Evolutionary conservation across 169 alveolate species (phyloP).

Genomic region (Babesia bigemina): DNA sequence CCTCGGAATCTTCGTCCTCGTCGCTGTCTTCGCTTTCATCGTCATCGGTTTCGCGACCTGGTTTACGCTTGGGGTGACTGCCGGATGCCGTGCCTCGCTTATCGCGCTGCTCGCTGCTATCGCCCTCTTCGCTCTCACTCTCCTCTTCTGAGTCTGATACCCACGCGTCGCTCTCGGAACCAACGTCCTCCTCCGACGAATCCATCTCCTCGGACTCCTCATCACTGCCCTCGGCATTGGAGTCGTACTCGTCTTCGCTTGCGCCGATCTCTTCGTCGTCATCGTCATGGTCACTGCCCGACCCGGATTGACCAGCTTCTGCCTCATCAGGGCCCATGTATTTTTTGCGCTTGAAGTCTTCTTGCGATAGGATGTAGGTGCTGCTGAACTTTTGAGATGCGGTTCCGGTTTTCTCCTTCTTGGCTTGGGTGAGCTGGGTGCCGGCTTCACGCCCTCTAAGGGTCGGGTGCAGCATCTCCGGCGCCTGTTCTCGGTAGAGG

Average conservation of each 20-base stretch:
- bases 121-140: neutral
- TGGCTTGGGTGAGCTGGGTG: constrained; percentile 33
- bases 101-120: neutral
- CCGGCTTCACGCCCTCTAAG: constrained; percentile 75
- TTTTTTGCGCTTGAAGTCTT: constrained; percentile 21
- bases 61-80: neutral
- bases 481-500: constrained; percentile 83
- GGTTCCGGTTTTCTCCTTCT: neutral
- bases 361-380: constrained; percentile 30
- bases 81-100: neutral
- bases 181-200: neutral
- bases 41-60: neutral
- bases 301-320: neutral
- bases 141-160: neutral
- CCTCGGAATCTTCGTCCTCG: constrained; percentile 42
- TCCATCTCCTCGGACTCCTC: neutral
- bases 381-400: constrained; percentile 5
- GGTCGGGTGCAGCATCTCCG: constrained; percentile 79
- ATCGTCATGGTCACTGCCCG: constrained; percentile 4
- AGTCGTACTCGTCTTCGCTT: constrained; percentile 14
- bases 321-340: constrained; percentile 8
- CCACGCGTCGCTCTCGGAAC: neutral
- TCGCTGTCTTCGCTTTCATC: neutral
- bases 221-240: constrained; percentile 21
- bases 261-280: constrained; percentile 2